phyloP scores from a whole-genome alignment of 768 basidiomycete genomes.

The Hericium rajendrae region DNA sequence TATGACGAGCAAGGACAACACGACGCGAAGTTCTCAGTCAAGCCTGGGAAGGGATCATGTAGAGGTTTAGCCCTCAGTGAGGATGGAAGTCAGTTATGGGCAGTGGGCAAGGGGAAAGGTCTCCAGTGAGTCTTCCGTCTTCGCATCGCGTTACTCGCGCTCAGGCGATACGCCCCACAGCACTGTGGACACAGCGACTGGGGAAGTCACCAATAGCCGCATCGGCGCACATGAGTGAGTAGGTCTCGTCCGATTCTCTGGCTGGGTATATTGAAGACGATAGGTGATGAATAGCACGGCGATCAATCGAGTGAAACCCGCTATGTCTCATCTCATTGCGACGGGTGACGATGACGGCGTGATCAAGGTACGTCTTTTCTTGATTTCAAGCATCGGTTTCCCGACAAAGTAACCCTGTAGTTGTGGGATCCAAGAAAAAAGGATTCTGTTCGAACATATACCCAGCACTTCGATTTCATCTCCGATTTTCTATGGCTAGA shows the following conservation, averaged over 20 bases:
- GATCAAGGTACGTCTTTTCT: constrained; percentile 53
- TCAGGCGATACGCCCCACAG: constrained; percentile 25
- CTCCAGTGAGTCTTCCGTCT: constrained; percentile 50
- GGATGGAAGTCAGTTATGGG: constrained; percentile 63
- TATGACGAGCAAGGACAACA: constrained; percentile 67
- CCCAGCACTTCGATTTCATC: constrained; percentile 91
- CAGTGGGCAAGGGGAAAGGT: constrained; percentile 73
- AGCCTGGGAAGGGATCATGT: constrained; percentile 78
- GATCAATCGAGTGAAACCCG: constrained; percentile 74
- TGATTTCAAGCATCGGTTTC: neutral
- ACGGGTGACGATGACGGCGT: constrained; percentile 94
- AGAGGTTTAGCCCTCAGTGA: constrained; percentile 59
- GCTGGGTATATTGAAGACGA: neutral
- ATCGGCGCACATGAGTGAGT: constrained; percentile 62
- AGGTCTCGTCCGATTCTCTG: constrained; percentile 17
- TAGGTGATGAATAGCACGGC: constrained; percentile 42
- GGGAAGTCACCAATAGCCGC: constrained; percentile 38
- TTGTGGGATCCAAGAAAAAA: constrained; percentile 81
- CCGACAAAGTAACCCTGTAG: constrained; percentile 29
- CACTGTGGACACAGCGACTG: constrained; percentile 57
- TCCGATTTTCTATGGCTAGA: constrained; percentile 84
- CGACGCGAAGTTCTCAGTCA: constrained; percentile 46
- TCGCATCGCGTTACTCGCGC: neutral
- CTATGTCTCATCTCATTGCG: constrained; percentile 62
- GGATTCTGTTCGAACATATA: constrained; percentile 56